Evolutionary conservation across 768 basidiomycete species (phyloP), one percentile per base, ranked within the genome.

Genomic region (Mycena alexandri): DNA sequence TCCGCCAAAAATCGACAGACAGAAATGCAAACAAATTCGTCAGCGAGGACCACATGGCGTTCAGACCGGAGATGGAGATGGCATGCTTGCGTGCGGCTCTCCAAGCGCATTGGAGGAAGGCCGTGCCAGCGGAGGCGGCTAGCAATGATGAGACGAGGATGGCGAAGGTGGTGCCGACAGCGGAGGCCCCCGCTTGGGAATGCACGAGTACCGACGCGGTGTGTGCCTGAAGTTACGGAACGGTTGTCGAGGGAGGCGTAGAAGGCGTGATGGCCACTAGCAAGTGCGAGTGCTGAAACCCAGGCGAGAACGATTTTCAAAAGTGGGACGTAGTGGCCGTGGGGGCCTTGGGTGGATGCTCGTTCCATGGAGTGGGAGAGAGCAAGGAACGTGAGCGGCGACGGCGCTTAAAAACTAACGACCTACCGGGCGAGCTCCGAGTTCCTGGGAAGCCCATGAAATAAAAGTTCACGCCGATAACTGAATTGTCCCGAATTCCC

Each of bases 71-170:
- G 7, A 63, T 24, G 13, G 43, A 46, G 44, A 53, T 29, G 25
- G n/a, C n/a, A 19, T 19, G 52, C 42, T 19, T 33, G 25, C 43
- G 42, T 12, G 29, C 62, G 19, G 17, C 29, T n/a, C 43, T 54
- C 62, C 62, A 63, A 14, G 62, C 62, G 33, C 44, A 63, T 29
- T 63, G 62, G n/a, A 63, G 12, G 42, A 63, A 63, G 5, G 62
- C 62, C 11, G 53, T 55, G 43, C 62, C 62, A n/a, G 34, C 51
- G 42, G 22, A 25, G 22, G 24, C 21, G 29, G 24, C 53, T 4
- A 63, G 62, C 43, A 55, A 34, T 19, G 62, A 34, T 11, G 29
- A 33, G 43, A 41, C 42, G 43, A 63, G 41, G 21, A 43, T n/a
- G 36, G 62, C 62, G 33, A 63, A 48, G n/a, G 62, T 36, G 42